Evolutionary conservation across 2,329 filamentous ascomycete genomes (phyloP).

Genomic region (Aspergillus viridinutans): DNA sequence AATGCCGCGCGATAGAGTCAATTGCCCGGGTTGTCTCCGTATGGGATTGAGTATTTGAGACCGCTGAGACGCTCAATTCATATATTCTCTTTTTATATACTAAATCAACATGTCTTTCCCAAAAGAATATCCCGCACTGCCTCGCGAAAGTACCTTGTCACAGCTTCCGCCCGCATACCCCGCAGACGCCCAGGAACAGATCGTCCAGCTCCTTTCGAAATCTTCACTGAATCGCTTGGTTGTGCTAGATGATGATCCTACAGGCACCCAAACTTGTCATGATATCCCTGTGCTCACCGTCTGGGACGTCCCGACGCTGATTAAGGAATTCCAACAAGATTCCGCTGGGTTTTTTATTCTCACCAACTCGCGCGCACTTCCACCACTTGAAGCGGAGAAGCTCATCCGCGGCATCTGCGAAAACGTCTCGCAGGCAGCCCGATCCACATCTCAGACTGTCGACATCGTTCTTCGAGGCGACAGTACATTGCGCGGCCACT

Average conservation of each 20-base stretch:
- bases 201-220: slow-evolving; percentile 25
- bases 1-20: too few relatives aligned
- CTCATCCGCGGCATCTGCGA: slow-evolving; percentile 51
- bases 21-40: too few relatives aligned
- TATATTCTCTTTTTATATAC: too few relatives aligned
- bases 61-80: neutral
- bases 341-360: slow-evolving; percentile 56
- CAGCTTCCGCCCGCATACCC: slow-evolving; percentile 28
- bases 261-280: slow-evolving; percentile 60
- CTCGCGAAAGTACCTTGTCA: slow-evolving; percentile 22
- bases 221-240: slow-evolving; percentile 28
- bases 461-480: slow-evolving; percentile 57
- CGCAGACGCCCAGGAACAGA: slow-evolving; percentile 27
- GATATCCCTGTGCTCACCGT: slow-evolving; percentile 53
- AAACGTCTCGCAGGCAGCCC: slow-evolving; percentile 46
- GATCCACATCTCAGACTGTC: slow-evolving; percentile 37
- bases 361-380: slow-evolving; percentile 56
- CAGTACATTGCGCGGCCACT: slow-evolving; percentile 55
- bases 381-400: slow-evolving; percentile 43
- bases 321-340: slow-evolving; percentile 41
- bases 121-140: slow-evolving; percentile 20
- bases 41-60: neutral
- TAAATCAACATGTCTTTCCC: slow-evolving; percentile 22
- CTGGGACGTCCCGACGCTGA: slow-evolving; percentile 47
- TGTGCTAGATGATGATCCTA: slow-evolving; percentile 53